Conservation (phyloP, 2,329 filamentous ascomycete species). For the Graphium sp. region DNA sequence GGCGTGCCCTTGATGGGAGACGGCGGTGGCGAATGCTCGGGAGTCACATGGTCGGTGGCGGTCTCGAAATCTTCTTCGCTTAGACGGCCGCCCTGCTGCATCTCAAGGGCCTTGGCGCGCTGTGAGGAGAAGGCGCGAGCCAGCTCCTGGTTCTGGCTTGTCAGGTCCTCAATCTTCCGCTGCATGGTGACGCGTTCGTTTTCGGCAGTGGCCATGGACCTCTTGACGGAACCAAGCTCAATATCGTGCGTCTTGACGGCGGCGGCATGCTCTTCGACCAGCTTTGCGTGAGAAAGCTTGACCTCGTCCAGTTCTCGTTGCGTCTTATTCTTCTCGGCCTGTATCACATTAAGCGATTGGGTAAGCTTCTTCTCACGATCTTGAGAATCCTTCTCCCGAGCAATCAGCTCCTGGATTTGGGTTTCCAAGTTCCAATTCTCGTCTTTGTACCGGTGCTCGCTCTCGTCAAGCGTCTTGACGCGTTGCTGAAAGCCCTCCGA, state of each 20-base stretch:
- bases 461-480: constrained; percentile 73
- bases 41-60: constrained; percentile 53
- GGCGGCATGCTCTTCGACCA: constrained; percentile 64
- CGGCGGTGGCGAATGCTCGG: constrained; percentile 77
- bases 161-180: constrained; percentile 75
- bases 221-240: constrained; percentile 69
- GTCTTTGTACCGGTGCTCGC: constrained; percentile 90
- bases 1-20: constrained; percentile 88
- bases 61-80: constrained; percentile 49
- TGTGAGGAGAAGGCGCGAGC: constrained; percentile 67
- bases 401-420: constrained; percentile 67
- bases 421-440: constrained; percentile 98
- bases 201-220: constrained; percentile 63
- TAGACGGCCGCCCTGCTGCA: constrained; percentile 38
- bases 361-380: constrained; percentile 73
- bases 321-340: constrained; percentile 57
- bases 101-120: constrained; percentile 49
- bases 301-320: constrained; percentile 87
- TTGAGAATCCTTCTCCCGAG: constrained; percentile 55
- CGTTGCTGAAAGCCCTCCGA: constrained; percentile 64
- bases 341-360: constrained; percentile 51
- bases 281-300: constrained; percentile 60
- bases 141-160: constrained; percentile 78
- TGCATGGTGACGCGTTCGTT: constrained; percentile 64
- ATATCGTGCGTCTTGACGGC: constrained; percentile 73